Evolutionary conservation across 2,329 filamentous ascomycete genomes (phyloP), one percentile per base, ranked within the genome.

Genomic region (Talaromyces sp.): DNA sequence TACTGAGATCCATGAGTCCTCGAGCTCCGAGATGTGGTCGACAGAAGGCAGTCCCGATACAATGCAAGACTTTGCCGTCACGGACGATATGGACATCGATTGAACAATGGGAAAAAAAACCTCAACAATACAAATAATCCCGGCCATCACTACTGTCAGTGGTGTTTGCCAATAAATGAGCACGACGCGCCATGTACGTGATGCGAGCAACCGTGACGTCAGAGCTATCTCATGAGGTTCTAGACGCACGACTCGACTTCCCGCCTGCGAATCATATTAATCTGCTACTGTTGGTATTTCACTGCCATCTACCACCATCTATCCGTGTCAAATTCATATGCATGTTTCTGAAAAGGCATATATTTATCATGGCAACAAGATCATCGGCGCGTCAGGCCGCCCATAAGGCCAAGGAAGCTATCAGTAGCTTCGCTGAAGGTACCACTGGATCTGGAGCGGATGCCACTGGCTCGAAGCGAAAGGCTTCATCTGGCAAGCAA

Each of bases 301-400:
- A 32, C 8, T 7, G 16, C 4, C 6, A 20, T 27, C 24, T 27
- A 27, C 24, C 24, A 33, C 8, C 9, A 7, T 20, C 22, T 16
- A 3, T 35, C 19, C 13, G 7, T 3, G n/a, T 32, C 14, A 20
- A 13, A 32, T 6, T 6, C 11, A 19, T 32, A 17, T 22, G 0
- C n/a, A 14, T 35, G 3, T 9, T 36, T 11, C 19, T 24, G 11
- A 5, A 9, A 30, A 8, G n/a, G 9, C 20, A 6, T 32, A n/a
- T n/a, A n/a, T 41, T n/a, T 36, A 64, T 46, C 29, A 72, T 74
- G 68, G 57, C 63, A 47, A 65, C 66, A 40, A 62, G 73, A 55
- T 70, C 72, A 39, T 78, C 75, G 4, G 69, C 74, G 14, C 74
- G 76, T 29, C 67, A 74, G 54, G 75, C 75, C 4, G 75, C 75